Evolutionary conservation across 2,329 filamentous ascomycete species (phyloP).

Genomic region (Xylariaceae sp.): DNA sequence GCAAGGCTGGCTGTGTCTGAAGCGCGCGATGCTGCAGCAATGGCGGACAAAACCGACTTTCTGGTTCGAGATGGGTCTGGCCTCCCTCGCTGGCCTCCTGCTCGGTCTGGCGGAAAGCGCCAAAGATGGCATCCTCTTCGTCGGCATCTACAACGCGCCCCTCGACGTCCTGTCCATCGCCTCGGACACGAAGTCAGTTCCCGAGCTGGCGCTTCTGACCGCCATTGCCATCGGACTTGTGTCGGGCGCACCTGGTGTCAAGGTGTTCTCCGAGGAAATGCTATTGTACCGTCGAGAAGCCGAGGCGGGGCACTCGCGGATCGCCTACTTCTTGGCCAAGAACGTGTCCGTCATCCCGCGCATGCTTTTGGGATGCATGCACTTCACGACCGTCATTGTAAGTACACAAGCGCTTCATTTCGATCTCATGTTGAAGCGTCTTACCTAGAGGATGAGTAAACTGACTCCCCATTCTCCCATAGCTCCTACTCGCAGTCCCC

Average conservation of each 20-base stretch:
- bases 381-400: conserved; percentile 51
- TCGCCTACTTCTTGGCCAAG: conserved; percentile 55
- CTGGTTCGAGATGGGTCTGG: conserved; percentile 50
- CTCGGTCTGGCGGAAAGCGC: conserved; percentile 50
- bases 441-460: too few relatives aligned
- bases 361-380: conserved; percentile 46
- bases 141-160: conserved; percentile 45
- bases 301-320: conserved; percentile 50
- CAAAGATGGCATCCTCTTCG: conserved; percentile 48
- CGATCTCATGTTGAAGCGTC: too few relatives aligned
- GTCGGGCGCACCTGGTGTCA: conserved; percentile 50
- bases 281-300: conserved; percentile 51
- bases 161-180: conserved; percentile 49
- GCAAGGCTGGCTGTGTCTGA: conserved; percentile 50
- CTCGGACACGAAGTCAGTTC: conserved; percentile 45
- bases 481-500: conserved; percentile 44
- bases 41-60: conserved; percentile 47
- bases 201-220: conserved; percentile 48
- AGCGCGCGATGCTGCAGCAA: conserved; percentile 52
- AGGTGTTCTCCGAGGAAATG: conserved; percentile 53
- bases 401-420: too few relatives aligned
- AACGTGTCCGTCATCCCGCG: conserved; percentile 46
- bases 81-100: conserved; percentile 46
- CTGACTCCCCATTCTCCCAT: too few relatives aligned
- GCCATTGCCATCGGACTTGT: conserved; percentile 53